Conservation (phyloP, 495 filamentous ascomycete genomes). For the Lasiosphaeria hispida region DNA sequence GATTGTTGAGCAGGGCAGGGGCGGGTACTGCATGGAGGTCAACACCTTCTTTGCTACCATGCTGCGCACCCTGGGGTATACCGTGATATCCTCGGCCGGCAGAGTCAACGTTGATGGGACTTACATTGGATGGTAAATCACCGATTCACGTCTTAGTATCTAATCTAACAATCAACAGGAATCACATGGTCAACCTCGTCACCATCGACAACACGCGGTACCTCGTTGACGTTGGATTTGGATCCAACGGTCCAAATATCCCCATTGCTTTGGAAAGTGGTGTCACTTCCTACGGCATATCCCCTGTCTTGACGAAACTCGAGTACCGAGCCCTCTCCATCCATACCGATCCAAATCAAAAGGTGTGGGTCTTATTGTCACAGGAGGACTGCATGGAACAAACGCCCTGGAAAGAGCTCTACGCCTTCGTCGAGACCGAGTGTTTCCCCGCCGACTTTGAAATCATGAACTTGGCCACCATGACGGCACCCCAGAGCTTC, state of each 20-base stretch:
- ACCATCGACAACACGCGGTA: conserved; percentile 50
- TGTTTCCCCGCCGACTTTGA: conserved; percentile 48
- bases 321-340: conserved; percentile 27
- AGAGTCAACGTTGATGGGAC: conserved; percentile 30
- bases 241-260: conserved; percentile 37
- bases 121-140: conserved; percentile 38
- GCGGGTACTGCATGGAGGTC: conserved; percentile 78
- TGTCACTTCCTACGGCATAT: conserved; percentile 13
- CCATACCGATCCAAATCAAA: conserved; percentile 29
- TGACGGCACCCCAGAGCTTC: conserved; percentile 36
- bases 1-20: conserved; percentile 51
- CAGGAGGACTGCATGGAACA: conserved; percentile 13
- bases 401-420: conserved; percentile 37
- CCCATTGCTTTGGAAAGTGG: conserved; percentile 33
- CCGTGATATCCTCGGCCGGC: conserved; percentile 47
- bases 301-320: conserved; percentile 13
- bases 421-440: conserved; percentile 43
- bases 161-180: conserved; percentile 37
- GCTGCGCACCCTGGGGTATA: conserved; percentile 61
- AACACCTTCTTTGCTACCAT: conserved; percentile 66
- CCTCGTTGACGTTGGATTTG: conserved; percentile 72
- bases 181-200: conserved; percentile 70
- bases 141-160: background rate
- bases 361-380: conserved; percentile 45
- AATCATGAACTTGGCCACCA: conserved; percentile 59